Conservation (phyloP, 495 filamentous ascomycete species). For the Penicillium goetzii region DNA sequence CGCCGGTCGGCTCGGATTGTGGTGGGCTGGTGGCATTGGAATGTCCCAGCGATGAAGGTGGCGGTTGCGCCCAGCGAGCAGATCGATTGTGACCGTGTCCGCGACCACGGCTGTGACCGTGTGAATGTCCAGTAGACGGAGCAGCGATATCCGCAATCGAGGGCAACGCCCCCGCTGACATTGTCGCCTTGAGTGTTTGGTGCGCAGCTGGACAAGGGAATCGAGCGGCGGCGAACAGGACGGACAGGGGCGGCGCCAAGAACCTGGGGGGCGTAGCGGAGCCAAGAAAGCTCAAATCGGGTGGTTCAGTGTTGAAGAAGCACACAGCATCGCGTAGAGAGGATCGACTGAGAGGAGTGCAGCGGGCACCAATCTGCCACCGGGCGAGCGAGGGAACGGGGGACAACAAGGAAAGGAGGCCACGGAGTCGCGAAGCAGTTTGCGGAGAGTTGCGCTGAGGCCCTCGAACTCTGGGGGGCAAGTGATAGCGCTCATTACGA, state of each 20-base stretch:
- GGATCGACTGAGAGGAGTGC: not conserved
- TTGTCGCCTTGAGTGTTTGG: constrained; percentile 27
- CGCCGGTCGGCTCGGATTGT: constrained; percentile 24
- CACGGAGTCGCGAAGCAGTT: not conserved
- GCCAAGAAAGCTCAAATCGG: constrained; percentile 15
- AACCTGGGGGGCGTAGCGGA: constrained; percentile 9
- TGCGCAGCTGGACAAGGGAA: constrained; percentile 19
- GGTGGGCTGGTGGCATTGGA: constrained; percentile 26
- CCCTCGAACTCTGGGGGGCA: constrained; percentile 9
- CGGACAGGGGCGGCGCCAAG: constrained; percentile 16
- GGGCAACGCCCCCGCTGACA: constrained; percentile 45
- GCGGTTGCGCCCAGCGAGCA: constrained; percentile 39
- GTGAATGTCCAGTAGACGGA: constrained; percentile 34
- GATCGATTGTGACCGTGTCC: constrained; percentile 52
- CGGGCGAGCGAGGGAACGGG: not conserved
- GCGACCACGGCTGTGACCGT: constrained; percentile 42
- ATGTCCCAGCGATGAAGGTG: constrained; percentile 35
- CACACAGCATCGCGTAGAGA: constrained; percentile 15
- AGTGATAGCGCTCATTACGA: not conserved
- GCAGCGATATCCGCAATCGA: constrained; percentile 38
- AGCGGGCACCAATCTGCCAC: not conserved
- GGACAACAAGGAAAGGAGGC: not conserved
- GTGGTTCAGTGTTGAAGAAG: not conserved
- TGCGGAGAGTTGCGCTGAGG: constrained; percentile 10
- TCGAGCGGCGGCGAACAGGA: constrained; percentile 7